Conservation (phyloP, 83 land plant species). For the Picea abies region DNA sequence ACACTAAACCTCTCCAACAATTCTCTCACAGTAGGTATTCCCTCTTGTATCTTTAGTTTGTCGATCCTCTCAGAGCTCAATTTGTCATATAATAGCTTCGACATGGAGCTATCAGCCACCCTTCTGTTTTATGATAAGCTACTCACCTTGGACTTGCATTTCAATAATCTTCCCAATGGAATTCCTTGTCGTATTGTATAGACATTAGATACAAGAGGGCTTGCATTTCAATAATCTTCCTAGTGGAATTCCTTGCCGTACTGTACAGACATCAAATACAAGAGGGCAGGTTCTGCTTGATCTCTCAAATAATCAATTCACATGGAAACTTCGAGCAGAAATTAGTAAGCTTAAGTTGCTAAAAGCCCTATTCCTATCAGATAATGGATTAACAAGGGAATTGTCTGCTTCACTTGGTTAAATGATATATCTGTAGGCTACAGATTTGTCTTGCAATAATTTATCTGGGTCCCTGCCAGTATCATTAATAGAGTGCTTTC, state of each 20-base stretch:
- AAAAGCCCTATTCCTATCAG: slow-evolving; percentile 51
- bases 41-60: slow-evolving; percentile 56
- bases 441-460: slow-evolving; percentile 59
- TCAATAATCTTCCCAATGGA: too few relatives aligned
- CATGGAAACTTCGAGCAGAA: slow-evolving; percentile 38
- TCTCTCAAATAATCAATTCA: slow-evolving; percentile 50
- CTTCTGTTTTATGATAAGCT: slow-evolving; percentile 51
- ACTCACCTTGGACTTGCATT: slow-evolving; percentile 42
- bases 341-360: slow-evolving; percentile 49
- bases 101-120: slow-evolving; percentile 41
- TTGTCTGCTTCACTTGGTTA: slow-evolving; percentile 56
- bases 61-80: slow-evolving; percentile 32
- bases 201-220: too few relatives aligned
- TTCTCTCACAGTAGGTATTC: slow-evolving; percentile 59
- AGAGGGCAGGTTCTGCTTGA: slow-evolving; percentile 52
- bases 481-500: slow-evolving; percentile 60
- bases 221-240: slow-evolving; percentile 53
- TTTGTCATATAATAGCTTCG: slow-evolving; percentile 46
- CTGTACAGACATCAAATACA: slow-evolving; percentile 33
- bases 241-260: slow-evolving; percentile 45
- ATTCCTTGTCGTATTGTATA: too few relatives aligned
- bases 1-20: slow-evolving; percentile 47
- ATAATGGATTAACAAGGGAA: slow-evolving; percentile 46
- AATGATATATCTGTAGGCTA: slow-evolving; percentile 56
- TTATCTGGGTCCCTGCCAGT: slow-evolving; percentile 55